These are phyloP conservation scores for Lasiodiplodia theobromae DNA, from an alignment of 2,329 filamentous ascomycete genomes.

Conservation along the genomic window DNA sequence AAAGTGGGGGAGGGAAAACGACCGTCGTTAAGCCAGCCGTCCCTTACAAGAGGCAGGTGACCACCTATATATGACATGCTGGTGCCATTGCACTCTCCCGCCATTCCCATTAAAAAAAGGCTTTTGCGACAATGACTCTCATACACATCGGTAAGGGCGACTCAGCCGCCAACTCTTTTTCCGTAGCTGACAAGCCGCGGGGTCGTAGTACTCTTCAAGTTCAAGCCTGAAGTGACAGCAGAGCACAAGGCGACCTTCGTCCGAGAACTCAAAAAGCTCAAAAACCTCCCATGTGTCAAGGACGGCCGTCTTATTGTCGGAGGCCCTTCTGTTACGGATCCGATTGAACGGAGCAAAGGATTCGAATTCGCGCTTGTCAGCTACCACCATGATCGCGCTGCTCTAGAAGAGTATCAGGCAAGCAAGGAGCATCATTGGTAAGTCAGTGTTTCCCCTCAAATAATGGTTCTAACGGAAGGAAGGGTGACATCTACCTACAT, in stretches of 20 bases:
- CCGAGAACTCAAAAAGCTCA: constrained; percentile 58
- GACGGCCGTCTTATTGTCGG: constrained; percentile 59
- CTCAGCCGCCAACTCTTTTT: not conserved
- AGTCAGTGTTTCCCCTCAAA: constrained; percentile 1
- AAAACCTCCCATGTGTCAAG: constrained; percentile 57
- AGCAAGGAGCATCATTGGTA: constrained; percentile 61
- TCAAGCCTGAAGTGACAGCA: constrained; percentile 38
- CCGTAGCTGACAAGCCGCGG: not conserved
- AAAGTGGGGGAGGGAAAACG: not conserved
- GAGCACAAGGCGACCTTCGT: constrained; percentile 56
- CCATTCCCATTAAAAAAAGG: not conserved
- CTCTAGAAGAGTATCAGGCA: constrained; percentile 60
- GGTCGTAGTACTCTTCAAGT: constrained; percentile 37
- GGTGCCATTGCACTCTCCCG: not conserved
- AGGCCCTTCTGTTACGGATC: constrained; percentile 60
- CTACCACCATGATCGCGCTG: constrained; percentile 56
- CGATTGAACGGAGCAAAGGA: constrained; percentile 61
- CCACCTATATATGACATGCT: not conserved
- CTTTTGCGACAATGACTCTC: constrained; percentile 11
- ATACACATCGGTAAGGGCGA: constrained; percentile 2
- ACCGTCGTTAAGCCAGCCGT: constrained; percentile 18
- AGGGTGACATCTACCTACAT: constrained; percentile 61
- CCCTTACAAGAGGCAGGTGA: no score
- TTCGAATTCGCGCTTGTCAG: constrained; percentile 61
- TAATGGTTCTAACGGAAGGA: not conserved